A percentile compares a stretch with the other conserved stretches of the same genome.
Evolutionary conservation across 768 basidiomycete species (phyloP).

Genomic region (Neoboletus subvelutipes): DNA sequence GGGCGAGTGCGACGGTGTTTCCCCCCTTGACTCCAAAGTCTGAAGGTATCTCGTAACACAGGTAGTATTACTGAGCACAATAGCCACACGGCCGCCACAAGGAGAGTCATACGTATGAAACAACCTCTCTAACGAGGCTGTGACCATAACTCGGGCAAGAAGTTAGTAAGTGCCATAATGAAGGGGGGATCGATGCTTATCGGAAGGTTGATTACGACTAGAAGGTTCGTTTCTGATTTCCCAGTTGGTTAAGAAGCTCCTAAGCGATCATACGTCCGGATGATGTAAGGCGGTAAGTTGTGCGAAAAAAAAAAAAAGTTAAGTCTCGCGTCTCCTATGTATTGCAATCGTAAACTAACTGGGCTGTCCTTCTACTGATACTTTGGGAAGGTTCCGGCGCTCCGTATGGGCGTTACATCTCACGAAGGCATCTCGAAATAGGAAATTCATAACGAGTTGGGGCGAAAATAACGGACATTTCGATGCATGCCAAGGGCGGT

Average conservation of each 20-base stretch:
- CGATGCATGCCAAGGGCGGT: background rate
- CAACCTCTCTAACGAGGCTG: background rate
- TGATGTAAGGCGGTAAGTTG: background rate
- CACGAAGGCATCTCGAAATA: constrained; percentile 12
- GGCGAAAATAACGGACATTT: constrained; percentile 27
- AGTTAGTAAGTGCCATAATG: background rate
- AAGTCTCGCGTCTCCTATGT: background rate
- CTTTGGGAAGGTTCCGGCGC: constrained; percentile 3
- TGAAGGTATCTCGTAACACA: background rate
- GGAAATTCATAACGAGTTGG: constrained; percentile 2
- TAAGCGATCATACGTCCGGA: background rate
- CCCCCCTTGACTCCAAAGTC: background rate
- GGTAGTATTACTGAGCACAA: background rate
- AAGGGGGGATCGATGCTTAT: background rate
- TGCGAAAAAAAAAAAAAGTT: background rate
- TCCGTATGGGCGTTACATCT: background rate
- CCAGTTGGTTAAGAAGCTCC: constrained; percentile 1
- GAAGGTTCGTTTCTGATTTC: background rate
- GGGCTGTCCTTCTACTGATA: background rate
- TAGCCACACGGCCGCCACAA: constrained; percentile 12
- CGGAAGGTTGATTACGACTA: background rate
- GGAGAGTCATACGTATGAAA: constrained; percentile 2
- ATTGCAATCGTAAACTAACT: background rate
- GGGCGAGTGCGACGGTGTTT: background rate
- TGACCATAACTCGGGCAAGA: background rate